Evolutionary conservation across 2,329 filamentous ascomycete genomes (phyloP).

Genomic region (Fusarium buxicola): DNA sequence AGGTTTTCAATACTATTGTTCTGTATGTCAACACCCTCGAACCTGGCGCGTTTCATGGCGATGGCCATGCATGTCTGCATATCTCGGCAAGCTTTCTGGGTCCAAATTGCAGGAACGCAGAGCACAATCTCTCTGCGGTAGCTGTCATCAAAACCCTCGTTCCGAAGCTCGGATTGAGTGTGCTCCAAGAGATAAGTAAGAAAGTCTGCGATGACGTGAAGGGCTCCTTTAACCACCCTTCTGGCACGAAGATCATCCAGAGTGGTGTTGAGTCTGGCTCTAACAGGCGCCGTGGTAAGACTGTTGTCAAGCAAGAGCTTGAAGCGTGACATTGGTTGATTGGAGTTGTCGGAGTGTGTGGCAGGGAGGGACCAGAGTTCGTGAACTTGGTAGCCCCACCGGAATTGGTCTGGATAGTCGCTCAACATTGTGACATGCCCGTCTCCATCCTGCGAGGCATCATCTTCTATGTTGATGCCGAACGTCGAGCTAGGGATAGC

Average conservation of each 20-base stretch:
- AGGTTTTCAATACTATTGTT: conserved; percentile 5
- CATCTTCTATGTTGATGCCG: accelerated
- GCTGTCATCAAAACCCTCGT: background rate
- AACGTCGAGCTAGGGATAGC: background rate
- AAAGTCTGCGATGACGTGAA: background rate
- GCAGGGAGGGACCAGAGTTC: background rate
- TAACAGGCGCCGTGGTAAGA: background rate
- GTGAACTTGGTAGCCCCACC: conserved; percentile 3
- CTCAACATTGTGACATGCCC: background rate
- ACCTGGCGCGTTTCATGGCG: background rate
- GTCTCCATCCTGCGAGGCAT: accelerated
- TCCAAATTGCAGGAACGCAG: conserved; percentile 8
- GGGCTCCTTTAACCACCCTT: background rate
- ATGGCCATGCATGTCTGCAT: conserved; percentile 7
- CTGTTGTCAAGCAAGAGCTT: conserved; percentile 5
- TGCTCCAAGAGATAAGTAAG: conserved; percentile 4
- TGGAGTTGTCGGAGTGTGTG: background rate
- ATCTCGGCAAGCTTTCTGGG: background rate
- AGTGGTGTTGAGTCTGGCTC: background rate
- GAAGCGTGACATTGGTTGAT: background rate
- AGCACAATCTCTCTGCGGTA: conserved; percentile 5
- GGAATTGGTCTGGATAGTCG: accelerated
- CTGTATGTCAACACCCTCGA: background rate
- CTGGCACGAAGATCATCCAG: background rate
- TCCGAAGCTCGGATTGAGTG: background rate